Percentiles rank a stretch among this genome's conserved stretches.
Evolutionary conservation across 108 stramenopile species (phyloP).

Genomic region (Mediolabrus comicus): DNA sequence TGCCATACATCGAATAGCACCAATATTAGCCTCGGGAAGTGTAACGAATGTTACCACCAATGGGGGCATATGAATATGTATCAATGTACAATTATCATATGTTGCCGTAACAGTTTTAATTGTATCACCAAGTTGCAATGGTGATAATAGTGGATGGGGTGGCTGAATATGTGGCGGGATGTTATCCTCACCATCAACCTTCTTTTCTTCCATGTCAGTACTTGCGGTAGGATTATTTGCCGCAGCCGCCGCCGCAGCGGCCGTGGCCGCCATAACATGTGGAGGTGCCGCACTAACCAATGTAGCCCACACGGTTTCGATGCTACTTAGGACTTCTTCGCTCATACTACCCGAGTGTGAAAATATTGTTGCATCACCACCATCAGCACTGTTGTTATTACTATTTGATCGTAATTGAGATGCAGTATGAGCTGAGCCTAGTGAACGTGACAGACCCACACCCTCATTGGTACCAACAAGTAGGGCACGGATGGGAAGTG

Average conservation of each 20-base stretch:
- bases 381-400: neutral
- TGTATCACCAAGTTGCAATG: conserved; percentile 21
- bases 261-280: conserved; percentile 38
- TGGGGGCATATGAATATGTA: conserved; percentile 45
- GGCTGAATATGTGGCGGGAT: conserved; percentile 17
- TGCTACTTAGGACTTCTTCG: conserved; percentile 40
- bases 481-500: conserved; percentile 37
- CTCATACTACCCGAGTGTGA: conserved; percentile 20
- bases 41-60: conserved; percentile 46
- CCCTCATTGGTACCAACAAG: conserved; percentile 56
- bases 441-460: conserved; percentile 45
- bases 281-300: conserved; percentile 41
- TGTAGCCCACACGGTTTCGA: conserved; percentile 51
- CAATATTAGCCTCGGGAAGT: conserved; percentile 35
- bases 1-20: conserved; percentile 19
- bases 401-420: neutral
- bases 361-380: neutral
- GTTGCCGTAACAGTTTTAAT: conserved; percentile 26
- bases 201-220: neutral
- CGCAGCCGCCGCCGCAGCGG: neutral
- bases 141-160: conserved; percentile 41
- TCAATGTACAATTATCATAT: conserved; percentile 42
- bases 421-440: conserved; percentile 36
- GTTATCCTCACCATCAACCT: neutral
- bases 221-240: neutral